phyloP scores from a whole-genome alignment of 2,329 filamentous ascomycete genomes.

The Ophioceras dolichostomum region DNA sequence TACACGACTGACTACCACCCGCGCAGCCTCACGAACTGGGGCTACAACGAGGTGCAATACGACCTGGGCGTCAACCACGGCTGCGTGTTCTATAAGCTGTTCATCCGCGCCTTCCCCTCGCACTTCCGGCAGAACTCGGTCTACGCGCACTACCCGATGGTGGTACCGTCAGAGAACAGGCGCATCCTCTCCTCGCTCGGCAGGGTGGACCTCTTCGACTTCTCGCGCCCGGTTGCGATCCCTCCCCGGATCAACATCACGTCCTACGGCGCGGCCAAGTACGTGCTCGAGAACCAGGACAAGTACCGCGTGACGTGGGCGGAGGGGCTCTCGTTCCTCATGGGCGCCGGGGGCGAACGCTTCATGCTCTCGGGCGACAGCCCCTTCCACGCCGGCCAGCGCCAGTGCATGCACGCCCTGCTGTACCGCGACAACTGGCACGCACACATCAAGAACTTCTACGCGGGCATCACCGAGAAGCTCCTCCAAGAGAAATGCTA shows the following conservation, averaged over 20 bases:
- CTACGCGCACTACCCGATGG: conserved; percentile 70
- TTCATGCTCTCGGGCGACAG: conserved; percentile 45
- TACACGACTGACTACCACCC: conserved; percentile 71
- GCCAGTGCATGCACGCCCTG: conserved; percentile 40
- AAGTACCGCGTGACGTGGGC: conserved; percentile 57
- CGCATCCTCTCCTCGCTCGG: conserved; percentile 57
- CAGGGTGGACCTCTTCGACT: conserved; percentile 58
- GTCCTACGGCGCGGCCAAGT: conserved; percentile 48
- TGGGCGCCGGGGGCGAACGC: conserved; percentile 38
- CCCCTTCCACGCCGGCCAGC: conserved; percentile 33
- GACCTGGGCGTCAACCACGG: conserved; percentile 66
- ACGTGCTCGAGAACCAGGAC: conserved; percentile 46
- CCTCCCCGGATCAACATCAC: conserved; percentile 41
- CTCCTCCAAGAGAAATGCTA: conserved; percentile 55
- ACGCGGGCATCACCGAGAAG: conserved; percentile 45
- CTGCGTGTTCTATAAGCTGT: conserved; percentile 75
- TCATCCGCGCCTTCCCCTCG: conserved; percentile 66
- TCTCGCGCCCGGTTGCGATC: conserved; percentile 43
- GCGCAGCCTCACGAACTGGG: conserved; percentile 71
- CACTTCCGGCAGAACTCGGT: conserved; percentile 69
- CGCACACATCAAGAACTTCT: conserved; percentile 52
- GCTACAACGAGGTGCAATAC: conserved; percentile 61
- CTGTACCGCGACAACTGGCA: conserved; percentile 52
- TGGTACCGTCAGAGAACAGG: conserved; percentile 57
- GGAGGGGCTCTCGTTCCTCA: conserved; percentile 48